Evolutionary conservation across 2,329 filamentous ascomycete genomes (phyloP), one percentile per base, ranked within the genome.

Genomic region (Fusarium sp.): DNA sequence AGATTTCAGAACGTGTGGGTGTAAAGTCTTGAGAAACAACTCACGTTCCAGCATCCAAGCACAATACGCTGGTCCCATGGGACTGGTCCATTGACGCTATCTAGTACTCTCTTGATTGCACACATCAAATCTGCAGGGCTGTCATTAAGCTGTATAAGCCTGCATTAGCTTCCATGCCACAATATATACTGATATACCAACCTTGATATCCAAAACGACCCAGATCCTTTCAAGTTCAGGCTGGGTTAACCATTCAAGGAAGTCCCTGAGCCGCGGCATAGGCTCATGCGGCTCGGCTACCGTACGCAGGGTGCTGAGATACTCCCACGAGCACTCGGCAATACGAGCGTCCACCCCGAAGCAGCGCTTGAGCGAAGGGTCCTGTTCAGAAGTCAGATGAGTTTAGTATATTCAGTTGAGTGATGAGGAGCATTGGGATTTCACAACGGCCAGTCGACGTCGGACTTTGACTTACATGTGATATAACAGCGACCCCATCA

Each of bases 171-270:
- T 45, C 50, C 32, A 32, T 65, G 30, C 42, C n/a, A 41, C 40
- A 13, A n/a, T 41, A 59, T 48, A 47, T 67, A 55, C 40, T 49
- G 54, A 25, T 30, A 30, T 28, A 54, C 34, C 34, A 79, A 93
- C 90, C 84, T 98, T 98, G 78, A 98, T 93, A 78, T 98, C 95
- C 5, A 98, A 83, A 65, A 98, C 80, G 8, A 96, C 74, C 94
- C 94, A 97, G 12, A 94, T 84, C 45, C 90, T 79, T 74, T 92
- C 88, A 41, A 87, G 78, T 1, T 85, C 90, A 0, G 90, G 90
- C 69, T 87, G 82, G 1, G 87, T 84, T 55, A 98, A 79, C 75
- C 91, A 95, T 62, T 88, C 84, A 11, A 98, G 82, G 55, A 98
- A 81, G 74, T 98, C 94, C 23, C 80, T 74, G 14, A 98, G 82